These are phyloP conservation scores for Pseudogymnoascus sp. DNA, from an alignment of 2,329 filamentous ascomycete species.

Conservation along the genomic window DNA sequence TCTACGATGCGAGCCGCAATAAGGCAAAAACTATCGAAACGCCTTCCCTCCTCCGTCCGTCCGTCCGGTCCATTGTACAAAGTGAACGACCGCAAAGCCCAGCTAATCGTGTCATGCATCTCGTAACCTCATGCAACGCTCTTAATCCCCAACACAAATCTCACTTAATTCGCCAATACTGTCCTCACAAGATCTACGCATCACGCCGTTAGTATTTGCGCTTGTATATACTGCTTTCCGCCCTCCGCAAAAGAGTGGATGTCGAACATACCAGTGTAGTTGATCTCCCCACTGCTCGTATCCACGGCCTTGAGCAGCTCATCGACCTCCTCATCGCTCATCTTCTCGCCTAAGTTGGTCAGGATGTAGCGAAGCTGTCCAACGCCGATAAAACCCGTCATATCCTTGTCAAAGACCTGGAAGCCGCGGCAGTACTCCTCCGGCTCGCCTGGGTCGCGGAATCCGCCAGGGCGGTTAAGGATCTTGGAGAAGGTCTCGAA, in stretches of 20 bases:
- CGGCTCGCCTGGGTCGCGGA: slow-evolving; percentile 94
- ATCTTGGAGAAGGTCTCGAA: slow-evolving; percentile 96
- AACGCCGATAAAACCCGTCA: slow-evolving; percentile 95
- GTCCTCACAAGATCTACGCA: slow-evolving; percentile 68
- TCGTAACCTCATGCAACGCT: slow-evolving; percentile 6
- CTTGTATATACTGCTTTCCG: not conserved
- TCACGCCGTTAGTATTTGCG: slow-evolving; percentile 12
- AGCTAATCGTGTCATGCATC: slow-evolving; percentile 12
- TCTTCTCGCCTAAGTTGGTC: slow-evolving; percentile 97
- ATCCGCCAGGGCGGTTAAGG: slow-evolving; percentile 93
- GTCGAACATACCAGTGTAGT: slow-evolving; percentile 71
- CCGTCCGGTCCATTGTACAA: slow-evolving; percentile 7
- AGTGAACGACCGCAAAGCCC: slow-evolving; percentile 3
- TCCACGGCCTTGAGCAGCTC: slow-evolving; percentile 98
- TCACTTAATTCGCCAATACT: slow-evolving; percentile 70
- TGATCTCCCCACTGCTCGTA: slow-evolving; percentile 90
- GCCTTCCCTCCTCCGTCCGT: not conserved
- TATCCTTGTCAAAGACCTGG: slow-evolving; percentile 98
- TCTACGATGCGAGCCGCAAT: slow-evolving; percentile 5
- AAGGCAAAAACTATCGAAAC: slow-evolving; percentile 12
- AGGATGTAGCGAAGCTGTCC: slow-evolving; percentile 97
- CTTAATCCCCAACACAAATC: not conserved
- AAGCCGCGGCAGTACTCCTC: slow-evolving; percentile 98
- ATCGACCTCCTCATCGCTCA: slow-evolving; percentile 97
- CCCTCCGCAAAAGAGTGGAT: not conserved